Evolutionary conservation across 768 basidiomycete genomes (phyloP), one percentile per base, ranked within the genome.

Genomic region (Hortiboletus flavorubellus): DNA sequence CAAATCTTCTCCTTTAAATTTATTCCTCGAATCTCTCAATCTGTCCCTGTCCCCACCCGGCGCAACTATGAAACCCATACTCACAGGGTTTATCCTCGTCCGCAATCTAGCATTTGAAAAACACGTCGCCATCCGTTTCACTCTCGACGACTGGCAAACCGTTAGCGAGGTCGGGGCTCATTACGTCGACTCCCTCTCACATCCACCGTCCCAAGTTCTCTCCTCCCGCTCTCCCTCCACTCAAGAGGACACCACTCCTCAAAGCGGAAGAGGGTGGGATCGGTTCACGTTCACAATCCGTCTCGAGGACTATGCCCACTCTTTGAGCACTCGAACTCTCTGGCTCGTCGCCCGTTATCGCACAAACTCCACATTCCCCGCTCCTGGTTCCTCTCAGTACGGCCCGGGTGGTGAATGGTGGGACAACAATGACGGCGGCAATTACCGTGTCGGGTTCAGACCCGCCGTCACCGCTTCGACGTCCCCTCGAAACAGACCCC

Each of bases 141-240:
- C 96, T 2, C 76, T 96, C 45, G 96, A 98, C 70, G 85, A 89
- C 46, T 98, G 96, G 96, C 84, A 88, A 59, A 98, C 95, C 4
- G 90, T 91, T 1, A 87, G 84, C 41, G 96, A 98, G 68, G 93
- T 97, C 33, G 57, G 71, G 41, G 86, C 79, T n/a, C 71, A 64
- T 44, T 72, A 85, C 56, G 63, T 73, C 37, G 69, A 70, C n/a
- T 78, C 77, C 16, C 64, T 85, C 29, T 58, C 75, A 4, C 43
- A 71, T 29, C 8, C 72, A 69, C 80, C 75, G 0, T 55, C 61
- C 54, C 60, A 43, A 61, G 59, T 73, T 66, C 56, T 9, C 9
- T 9, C 18, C 8, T 29, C 41, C 50, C 56, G 34, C 11, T n/a
- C 45, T 0, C 7, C 23, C 15, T 23, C 41, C 1, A 26, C 37